Evolutionary conservation across 441 rosid genomes (phyloP).

Genomic region (Jatropha podagrica): DNA sequence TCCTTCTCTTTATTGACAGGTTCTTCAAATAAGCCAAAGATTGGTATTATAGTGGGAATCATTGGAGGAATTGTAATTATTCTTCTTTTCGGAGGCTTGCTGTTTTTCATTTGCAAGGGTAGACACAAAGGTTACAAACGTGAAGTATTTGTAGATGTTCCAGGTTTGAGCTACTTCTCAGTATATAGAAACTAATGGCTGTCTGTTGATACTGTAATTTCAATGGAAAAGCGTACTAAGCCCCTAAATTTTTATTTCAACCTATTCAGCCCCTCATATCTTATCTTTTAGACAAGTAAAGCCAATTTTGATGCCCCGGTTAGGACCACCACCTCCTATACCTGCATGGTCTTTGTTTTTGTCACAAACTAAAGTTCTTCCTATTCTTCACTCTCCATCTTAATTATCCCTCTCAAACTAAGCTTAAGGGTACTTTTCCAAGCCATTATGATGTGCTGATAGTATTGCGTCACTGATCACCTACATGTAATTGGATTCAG

Average conservation of each 20-base stretch:
- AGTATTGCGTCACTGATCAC: neutral
- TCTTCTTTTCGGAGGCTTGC: constrained; percentile 52
- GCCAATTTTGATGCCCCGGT: neutral
- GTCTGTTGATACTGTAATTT: neutral
- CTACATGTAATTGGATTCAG: neutral
- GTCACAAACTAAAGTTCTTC: too few relatives aligned
- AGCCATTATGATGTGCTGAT: too few relatives aligned
- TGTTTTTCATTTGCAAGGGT: constrained; percentile 59
- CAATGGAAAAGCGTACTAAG: neutral
- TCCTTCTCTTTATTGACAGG: constrained; percentile 41
- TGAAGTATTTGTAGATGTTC: constrained; percentile 87
- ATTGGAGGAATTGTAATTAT: constrained; percentile 62
- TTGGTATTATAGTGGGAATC: constrained; percentile 73
- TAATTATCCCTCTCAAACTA: too few relatives aligned
- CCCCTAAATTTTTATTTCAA: neutral
- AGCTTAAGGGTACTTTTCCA: too few relatives aligned
- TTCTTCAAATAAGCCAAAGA: constrained; percentile 62
- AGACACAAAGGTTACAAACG: constrained; percentile 62
- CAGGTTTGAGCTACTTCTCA: constrained; percentile 52
- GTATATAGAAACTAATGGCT: neutral
- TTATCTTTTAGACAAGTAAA: neutral
- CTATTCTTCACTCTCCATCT: too few relatives aligned
- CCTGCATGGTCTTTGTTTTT: too few relatives aligned
- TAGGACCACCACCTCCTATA: too few relatives aligned
- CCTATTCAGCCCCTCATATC: neutral